Percentiles rank a stretch among this genome's conserved stretches.
These are phyloP conservation scores for Wickerhamiella pararugosa DNA, from an alignment of 1,139 yeast genomes.

Conservation along the genomic window DNA sequence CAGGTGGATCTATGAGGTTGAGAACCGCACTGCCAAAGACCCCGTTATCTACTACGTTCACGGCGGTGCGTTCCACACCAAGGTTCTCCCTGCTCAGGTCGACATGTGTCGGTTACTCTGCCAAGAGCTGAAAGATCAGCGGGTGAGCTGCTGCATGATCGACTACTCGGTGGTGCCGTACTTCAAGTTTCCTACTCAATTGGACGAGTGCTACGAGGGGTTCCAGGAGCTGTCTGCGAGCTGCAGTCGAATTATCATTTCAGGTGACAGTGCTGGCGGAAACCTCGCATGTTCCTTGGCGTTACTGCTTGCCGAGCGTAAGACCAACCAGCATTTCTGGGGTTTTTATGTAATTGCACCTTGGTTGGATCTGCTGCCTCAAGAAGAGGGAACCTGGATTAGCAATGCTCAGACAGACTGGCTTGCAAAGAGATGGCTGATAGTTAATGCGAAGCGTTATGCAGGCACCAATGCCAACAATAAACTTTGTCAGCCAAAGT, in stretches of 20 bases:
- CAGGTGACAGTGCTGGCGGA: conserved; percentile 7
- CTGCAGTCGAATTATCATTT: conserved; percentile 3
- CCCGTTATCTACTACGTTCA: conserved; percentile 16
- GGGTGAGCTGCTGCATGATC: not conserved
- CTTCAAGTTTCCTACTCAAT: conserved; percentile 4
- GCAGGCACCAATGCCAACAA: not conserved
- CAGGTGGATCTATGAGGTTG: conserved; percentile 13
- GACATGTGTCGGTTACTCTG: not conserved
- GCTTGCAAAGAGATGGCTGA: not conserved
- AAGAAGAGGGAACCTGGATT: not conserved
- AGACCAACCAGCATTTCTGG: not conserved
- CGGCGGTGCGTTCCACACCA: conserved; percentile 11
- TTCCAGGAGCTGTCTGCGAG: conserved; percentile 2
- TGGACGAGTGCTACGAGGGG: not conserved
- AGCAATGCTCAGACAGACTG: not conserved
- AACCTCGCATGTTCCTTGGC: not conserved
- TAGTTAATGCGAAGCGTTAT: not conserved
- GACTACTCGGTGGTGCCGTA: conserved; percentile 1
- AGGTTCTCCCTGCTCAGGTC: not conserved
- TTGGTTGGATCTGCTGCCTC: conserved; percentile 2
- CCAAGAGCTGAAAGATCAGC: not conserved
- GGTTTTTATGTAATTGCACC: not conserved
- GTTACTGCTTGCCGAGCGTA: too few relatives aligned
- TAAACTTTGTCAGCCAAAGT: conserved; percentile 1
- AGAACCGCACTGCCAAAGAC: conserved; percentile 11